Conservation (phyloP, 2,329 filamentous ascomycete genomes). For the Xylogone sp. region DNA sequence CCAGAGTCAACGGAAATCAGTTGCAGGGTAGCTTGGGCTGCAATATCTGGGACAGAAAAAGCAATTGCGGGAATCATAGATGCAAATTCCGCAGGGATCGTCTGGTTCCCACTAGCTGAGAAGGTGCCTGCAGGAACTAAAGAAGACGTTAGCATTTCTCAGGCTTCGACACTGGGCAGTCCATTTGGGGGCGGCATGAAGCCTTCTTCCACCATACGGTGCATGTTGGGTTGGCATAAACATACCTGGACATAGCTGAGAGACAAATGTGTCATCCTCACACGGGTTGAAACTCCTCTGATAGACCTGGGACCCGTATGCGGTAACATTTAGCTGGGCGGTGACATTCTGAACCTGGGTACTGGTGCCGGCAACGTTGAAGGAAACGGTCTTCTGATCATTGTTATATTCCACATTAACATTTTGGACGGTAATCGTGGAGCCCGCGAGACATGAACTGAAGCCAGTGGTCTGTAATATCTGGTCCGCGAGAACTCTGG, state of each 20-base stretch:
- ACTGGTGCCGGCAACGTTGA: conserved; percentile 80
- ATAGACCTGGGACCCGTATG: conserved; percentile 82
- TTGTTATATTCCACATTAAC: conserved; percentile 79
- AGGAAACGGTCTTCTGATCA: conserved; percentile 66
- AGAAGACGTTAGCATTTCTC: conserved; percentile 17
- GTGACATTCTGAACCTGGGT: conserved; percentile 72
- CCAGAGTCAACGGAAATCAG: conserved; percentile 60
- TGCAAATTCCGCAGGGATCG: conserved; percentile 68
- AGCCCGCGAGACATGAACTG: conserved; percentile 61
- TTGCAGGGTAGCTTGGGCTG: conserved; percentile 76
- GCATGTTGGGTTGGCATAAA: too few species aligned
- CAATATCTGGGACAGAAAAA: conserved; percentile 86
- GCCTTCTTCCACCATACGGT: neutral
- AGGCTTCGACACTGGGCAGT: too few species aligned
- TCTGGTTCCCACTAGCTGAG: conserved; percentile 65
- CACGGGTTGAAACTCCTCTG: conserved; percentile 82
- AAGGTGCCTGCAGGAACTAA: conserved; percentile 73
- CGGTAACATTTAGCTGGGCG: conserved; percentile 53
- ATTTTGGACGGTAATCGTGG: conserved; percentile 65
- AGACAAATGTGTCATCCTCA: conserved; percentile 58
- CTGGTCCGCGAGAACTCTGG: conserved; percentile 56
- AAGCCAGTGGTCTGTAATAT: conserved; percentile 80
- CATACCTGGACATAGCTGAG: conserved; percentile 77
- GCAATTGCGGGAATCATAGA: conserved; percentile 81
- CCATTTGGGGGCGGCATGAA: neutral